These are phyloP conservation scores for Candida sanyiensis DNA, from an alignment of 805 yeast species.

Conservation along the genomic window DNA sequence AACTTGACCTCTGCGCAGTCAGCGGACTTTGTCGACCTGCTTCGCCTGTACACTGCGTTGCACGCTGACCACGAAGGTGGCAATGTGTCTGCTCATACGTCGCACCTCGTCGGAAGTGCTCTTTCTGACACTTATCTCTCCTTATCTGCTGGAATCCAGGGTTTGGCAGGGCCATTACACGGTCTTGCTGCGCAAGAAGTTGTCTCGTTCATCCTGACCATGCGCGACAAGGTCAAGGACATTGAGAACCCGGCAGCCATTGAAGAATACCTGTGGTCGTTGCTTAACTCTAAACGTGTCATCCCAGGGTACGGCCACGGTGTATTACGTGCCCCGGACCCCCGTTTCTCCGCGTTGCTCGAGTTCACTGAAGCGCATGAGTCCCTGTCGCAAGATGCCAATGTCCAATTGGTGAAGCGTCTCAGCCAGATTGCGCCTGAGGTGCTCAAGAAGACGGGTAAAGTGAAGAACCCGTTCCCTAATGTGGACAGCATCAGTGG, in stretches of 20 bases:
- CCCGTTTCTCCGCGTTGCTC: constrained; percentile 73
- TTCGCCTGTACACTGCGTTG: constrained; percentile 67
- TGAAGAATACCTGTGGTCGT: constrained; percentile 63
- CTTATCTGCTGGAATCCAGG: constrained; percentile 73
- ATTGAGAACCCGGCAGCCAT: constrained; percentile 39
- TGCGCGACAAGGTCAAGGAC: constrained; percentile 45
- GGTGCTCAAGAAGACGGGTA: constrained; percentile 72
- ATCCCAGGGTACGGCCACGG: constrained; percentile 91
- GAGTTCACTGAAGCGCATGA: constrained; percentile 47
- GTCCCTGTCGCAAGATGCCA: constrained; percentile 51
- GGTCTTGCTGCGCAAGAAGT: constrained; percentile 87
- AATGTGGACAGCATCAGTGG: constrained; percentile 77
- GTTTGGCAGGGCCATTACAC: constrained; percentile 83
- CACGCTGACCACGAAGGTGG: constrained; percentile 86
- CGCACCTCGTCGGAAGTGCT: constrained; percentile 80
- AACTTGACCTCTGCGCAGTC: constrained; percentile 34
- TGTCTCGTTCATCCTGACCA: constrained; percentile 61
- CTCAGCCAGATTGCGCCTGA: constrained; percentile 68
- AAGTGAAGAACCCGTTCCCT: constrained; percentile 82
- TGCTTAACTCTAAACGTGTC: constrained; percentile 68
- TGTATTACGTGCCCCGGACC: constrained; percentile 77
- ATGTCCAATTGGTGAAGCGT: constrained; percentile 61
- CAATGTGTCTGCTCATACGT: constrained; percentile 75
- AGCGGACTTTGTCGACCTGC: constrained; percentile 58
- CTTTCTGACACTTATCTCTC: constrained; percentile 71